A percentile compares a stretch with the other conserved stretches of the same genome.
phyloP scores from a whole-genome alignment of 2,329 filamentous ascomycete genomes.

The Bipolaris sorokiniana region DNA sequence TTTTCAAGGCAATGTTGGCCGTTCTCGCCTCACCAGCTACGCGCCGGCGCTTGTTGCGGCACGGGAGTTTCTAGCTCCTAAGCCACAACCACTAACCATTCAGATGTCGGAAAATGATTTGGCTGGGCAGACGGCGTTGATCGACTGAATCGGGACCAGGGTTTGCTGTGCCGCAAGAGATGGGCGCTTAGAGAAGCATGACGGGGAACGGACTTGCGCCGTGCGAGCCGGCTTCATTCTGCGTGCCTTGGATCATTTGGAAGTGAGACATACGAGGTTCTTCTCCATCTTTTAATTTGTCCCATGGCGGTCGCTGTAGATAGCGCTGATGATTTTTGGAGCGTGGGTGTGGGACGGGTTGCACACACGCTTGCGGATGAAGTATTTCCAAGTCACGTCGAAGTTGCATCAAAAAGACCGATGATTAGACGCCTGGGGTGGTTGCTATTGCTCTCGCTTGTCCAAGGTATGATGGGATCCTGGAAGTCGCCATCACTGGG shows the following conservation, averaged over 20 bases:
- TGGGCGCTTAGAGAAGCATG: constrained; percentile 18
- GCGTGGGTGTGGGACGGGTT: constrained; percentile 1
- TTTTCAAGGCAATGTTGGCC: constrained; percentile 14
- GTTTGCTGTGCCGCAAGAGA: constrained; percentile 9
- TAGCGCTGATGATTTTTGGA: constrained; percentile 1
- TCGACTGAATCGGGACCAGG: constrained; percentile 2
- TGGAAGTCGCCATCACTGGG: neutral
- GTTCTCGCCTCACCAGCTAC: constrained; percentile 12
- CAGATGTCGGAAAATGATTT: constrained; percentile 1
- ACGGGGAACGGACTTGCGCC: constrained; percentile 10
- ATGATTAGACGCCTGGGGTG: constrained; percentile 1
- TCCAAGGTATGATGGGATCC: neutral
- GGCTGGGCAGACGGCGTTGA: constrained; percentile 1
- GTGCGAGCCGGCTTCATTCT: constrained; percentile 5
- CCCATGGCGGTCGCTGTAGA: neutral
- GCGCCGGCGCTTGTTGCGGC: constrained; percentile 18
- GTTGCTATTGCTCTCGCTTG: neutral
- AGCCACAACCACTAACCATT: constrained; percentile 6
- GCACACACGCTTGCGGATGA: neutral
- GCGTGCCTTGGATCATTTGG: constrained; percentile 2
- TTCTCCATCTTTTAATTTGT: neutral
- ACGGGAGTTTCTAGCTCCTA: constrained; percentile 3
- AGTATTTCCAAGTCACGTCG: neutral
- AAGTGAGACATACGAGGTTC: constrained; percentile 10
- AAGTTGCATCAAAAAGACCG: constrained; percentile 6